Evolutionary conservation across 2,329 filamentous ascomycete genomes (phyloP), one percentile per base, ranked within the genome.

Genomic region (Atkinsonella hypoxylon): DNA sequence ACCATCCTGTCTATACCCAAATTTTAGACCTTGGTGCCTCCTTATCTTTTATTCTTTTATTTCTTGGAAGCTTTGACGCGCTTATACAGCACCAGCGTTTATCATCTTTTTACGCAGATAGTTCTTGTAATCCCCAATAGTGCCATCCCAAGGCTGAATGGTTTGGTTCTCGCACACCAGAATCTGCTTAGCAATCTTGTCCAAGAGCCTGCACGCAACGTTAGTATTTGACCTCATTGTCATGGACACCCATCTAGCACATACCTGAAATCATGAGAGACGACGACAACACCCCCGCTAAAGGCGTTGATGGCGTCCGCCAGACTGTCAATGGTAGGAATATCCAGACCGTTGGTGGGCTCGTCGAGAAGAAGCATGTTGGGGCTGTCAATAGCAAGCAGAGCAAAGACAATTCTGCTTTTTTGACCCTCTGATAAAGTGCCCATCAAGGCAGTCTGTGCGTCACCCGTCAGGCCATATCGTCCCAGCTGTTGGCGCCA

Each of bases 141-240:
- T 75, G 62, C 91, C 91, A 56, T 91, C 83, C 93, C 93, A 98
- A 62, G 81, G 73, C 61, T 79, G 83, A 61, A 97, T 89, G 13
- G 89, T 90, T 79, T 90, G 89, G 82, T 98, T 89, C 75, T 98
- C 93, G 72, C 94, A 98, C 51, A 98, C 93, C 74, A 98, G 83
- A 71, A 98, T 98, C 70, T 98, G 89, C 80, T 98, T 98, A 61
- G 93, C 93, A 69, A 98, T 97, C 79, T 95, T 96, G 81, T 98
- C 93, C 58, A 98, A 83, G 64, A 98, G 77, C 77, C 91, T 94
- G 52, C 51, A 38, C 6, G 4, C 12, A 6, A 20, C 13, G 47
- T 61, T 57, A 65, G 57, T 39, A n/a, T 17, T 38, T 20, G 17
- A 18, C 26, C 7, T 44, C 15, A n/a, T 47, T 31, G 43, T 8